These are phyloP conservation scores for Syzygium aromaticum DNA, from an alignment of 345 rosid genomes.

Conservation along the genomic window DNA sequence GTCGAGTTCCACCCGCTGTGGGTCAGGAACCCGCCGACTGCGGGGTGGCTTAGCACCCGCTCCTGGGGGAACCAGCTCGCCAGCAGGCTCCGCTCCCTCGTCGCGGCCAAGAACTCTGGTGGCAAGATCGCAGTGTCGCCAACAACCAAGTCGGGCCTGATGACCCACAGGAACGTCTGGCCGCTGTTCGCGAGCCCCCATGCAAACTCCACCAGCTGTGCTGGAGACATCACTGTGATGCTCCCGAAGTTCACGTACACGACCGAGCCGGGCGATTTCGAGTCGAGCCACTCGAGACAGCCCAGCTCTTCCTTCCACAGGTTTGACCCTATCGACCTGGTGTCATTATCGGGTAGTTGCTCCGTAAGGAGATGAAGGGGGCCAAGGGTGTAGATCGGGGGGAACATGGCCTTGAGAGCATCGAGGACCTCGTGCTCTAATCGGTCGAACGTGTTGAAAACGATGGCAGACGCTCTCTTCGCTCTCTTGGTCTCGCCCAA, in stretches of 20 bases:
- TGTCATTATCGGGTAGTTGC: neutral
- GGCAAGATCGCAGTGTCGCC: constrained; percentile 37
- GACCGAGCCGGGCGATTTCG: constrained; percentile 32
- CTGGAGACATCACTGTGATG: constrained; percentile 33
- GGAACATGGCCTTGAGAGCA: constrained; percentile 21
- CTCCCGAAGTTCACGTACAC: constrained; percentile 62
- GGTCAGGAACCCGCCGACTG: constrained; percentile 47
- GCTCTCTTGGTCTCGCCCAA: constrained; percentile 10
- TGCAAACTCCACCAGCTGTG: constrained; percentile 47
- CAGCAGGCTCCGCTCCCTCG: constrained; percentile 24
- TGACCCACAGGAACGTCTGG: constrained; percentile 46
- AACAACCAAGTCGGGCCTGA: constrained; percentile 43
- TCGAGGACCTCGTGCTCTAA: constrained; percentile 25
- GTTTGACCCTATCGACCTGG: constrained; percentile 23
- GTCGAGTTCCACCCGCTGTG: constrained; percentile 68
- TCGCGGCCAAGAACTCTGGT: constrained; percentile 21
- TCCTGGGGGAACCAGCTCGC: constrained; percentile 56
- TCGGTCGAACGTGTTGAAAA: constrained; percentile 38
- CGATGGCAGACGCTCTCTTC: constrained; percentile 29
- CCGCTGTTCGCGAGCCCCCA: constrained; percentile 60
- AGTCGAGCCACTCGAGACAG: constrained; percentile 43
- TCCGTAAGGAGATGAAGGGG: constrained; percentile 29
- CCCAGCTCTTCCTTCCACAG: constrained; percentile 47
- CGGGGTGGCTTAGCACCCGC: constrained; percentile 37
- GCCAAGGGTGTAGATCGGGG: constrained; percentile 36